These are phyloP conservation scores for Fusarium sp. DNA, from an alignment of 2,329 filamentous ascomycete genomes.

Conservation along the genomic window DNA sequence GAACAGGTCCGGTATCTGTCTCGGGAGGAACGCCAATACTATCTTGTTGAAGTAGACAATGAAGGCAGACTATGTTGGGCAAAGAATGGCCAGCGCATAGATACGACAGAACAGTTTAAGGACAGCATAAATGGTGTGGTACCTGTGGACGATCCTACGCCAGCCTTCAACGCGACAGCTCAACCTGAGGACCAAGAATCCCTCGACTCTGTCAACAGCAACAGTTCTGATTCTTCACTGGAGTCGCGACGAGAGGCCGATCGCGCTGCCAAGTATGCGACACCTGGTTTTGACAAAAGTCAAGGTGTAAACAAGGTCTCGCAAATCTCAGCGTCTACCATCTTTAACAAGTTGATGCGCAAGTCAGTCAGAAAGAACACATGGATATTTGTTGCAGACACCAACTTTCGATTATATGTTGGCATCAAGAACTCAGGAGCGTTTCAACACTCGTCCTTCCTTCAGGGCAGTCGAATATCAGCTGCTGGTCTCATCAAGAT, in stretches of 20 bases:
- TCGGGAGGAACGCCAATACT: conserved; percentile 84
- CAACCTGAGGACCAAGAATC: conserved; percentile 21
- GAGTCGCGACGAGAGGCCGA: conserved; percentile 70
- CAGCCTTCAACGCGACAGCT: conserved; percentile 60
- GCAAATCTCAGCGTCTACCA: conserved; percentile 78
- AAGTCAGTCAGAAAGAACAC: conserved; percentile 88
- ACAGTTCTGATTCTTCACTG: conserved; percentile 56
- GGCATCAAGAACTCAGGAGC: conserved; percentile 91
- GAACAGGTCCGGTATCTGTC: conserved; percentile 89
- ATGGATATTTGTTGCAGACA: conserved; percentile 95
- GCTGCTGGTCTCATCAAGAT: conserved; percentile 90
- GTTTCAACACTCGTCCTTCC: conserved; percentile 92
- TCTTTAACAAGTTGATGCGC: conserved; percentile 84
- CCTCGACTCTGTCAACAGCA: conserved; percentile 44
- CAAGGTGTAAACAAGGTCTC: conserved; percentile 69
- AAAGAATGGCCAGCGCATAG: conserved; percentile 84
- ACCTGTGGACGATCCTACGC: conserved; percentile 71
- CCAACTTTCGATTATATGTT: conserved; percentile 86
- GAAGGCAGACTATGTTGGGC: conserved; percentile 88
- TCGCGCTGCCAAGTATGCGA: conserved; percentile 75
- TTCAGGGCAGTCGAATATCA: conserved; percentile 85
- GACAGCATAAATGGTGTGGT: conserved; percentile 86
- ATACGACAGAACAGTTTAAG: conserved; percentile 81
- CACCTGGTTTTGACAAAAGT: conserved; percentile 72
- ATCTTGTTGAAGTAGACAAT: conserved; percentile 82